Base-by-base conservation (phyloP, 2,329 filamentous ascomycete species). In the Alternaria triticimaculans region DNA sequence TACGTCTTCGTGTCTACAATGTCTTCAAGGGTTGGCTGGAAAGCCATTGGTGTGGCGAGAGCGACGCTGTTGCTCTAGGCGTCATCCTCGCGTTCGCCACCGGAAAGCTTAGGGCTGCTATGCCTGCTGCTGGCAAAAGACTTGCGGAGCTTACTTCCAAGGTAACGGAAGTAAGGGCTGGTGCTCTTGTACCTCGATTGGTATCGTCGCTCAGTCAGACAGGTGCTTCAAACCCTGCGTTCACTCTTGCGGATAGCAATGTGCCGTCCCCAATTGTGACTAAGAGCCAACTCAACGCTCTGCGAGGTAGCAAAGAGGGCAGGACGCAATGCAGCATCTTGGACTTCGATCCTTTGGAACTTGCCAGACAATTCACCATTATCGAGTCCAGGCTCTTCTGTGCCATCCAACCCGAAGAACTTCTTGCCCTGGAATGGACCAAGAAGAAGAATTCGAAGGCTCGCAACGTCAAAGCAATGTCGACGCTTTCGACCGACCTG, bases 11-110 rank as follows among this genome's bases (percentile, higher is more conserved):
- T 55, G 93, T 98, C 2, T 98, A 96, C 84, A 98, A 99, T 77
- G 90, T 94, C 60, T 93, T 99, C 85, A 99, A 99, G 81, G 92
- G 92, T 45, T 99, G 96, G 96, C 84, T 99, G 20, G 96, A 98
- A 82, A 96, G 92, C 7, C 94, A 99, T 80, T 99, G 96, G 95
- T 89, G 92, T 51, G 89, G 93, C 67, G 89, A 93, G 63, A 89
- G 90, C 11, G 96, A 99, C 77, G 87, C 88, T 57, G 86, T 88
- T 12, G 93, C 94, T 1, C 84, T 99, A 9, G 84, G 87, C 1
- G 83, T 92, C 53, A 96, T 99, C 66, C 85, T 91, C 33, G 84
- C 88, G 1, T 99, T 99, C 79, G 94, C 95, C 3, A 88, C 90
- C 69, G 86, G 87, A 50, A 91, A 91, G 68, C 85, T 99, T 8